Percentiles rank a stretch among this genome's conserved stretches.
These are phyloP conservation scores for Aspergillus oerlinghausenensis DNA, from an alignment of 2,329 filamentous ascomycete species.

Conservation along the genomic window DNA sequence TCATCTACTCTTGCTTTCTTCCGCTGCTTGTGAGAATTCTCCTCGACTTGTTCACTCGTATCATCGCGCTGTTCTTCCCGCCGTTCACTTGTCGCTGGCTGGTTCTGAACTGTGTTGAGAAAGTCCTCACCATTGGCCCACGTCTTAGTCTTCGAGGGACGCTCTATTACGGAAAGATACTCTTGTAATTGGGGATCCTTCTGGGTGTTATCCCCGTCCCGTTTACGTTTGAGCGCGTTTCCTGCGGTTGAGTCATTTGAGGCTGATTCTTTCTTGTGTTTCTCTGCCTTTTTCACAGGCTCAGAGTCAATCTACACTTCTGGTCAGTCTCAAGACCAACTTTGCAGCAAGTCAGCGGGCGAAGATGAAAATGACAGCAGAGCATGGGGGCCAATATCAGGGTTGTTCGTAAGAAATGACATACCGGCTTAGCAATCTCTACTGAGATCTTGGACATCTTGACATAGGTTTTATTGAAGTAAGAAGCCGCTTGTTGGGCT, in stretches of 20 bases:
- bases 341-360: conserved; percentile 34
- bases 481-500: conserved; percentile 78
- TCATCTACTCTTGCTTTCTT: conserved; percentile 33
- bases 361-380: conserved; percentile 20
- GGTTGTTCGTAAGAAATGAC: conserved; percentile 23
- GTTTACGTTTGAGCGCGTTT: conserved; percentile 38
- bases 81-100: conserved; percentile 18
- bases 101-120: conserved; percentile 20
- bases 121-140: conserved; percentile 55
- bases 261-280: conserved; percentile 20
- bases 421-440: conserved; percentile 78
- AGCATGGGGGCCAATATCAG: conserved; percentile 10
- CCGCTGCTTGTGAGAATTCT: conserved; percentile 40
- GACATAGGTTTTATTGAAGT: conserved; percentile 93
- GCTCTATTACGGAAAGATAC: conserved; percentile 77
- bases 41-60: conserved; percentile 17
- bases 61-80: conserved; percentile 16
- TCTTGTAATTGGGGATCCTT: conserved; percentile 79
- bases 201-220: conserved; percentile 53
- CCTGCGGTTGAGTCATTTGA: conserved; percentile 16
- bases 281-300: conserved; percentile 21
- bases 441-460: conserved; percentile 92
- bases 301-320: conserved; percentile 39
- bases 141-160: conserved; percentile 59
- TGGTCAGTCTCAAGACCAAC: conserved; percentile 39